Conservation (phyloP, 2,329 filamentous ascomycete species). For the Verticillium klebahnii region DNA sequence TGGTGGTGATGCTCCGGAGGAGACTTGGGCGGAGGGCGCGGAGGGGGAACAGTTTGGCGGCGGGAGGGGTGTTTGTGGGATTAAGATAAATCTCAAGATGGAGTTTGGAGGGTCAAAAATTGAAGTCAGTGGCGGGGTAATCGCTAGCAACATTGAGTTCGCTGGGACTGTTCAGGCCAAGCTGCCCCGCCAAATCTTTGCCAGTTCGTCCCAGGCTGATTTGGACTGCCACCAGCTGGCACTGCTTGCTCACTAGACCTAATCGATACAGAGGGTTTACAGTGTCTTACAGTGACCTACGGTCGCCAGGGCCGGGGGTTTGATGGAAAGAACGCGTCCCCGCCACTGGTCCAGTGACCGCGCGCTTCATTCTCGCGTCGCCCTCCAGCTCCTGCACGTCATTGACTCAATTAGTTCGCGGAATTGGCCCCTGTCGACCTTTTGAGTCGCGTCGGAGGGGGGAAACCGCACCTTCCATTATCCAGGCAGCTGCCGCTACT, state of each 20-base stretch:
- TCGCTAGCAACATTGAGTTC: not conserved
- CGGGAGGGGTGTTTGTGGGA: not conserved
- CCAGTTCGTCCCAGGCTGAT: not conserved
- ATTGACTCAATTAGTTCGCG: constrained; percentile 12
- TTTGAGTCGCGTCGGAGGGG: not conserved
- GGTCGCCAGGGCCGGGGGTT: not conserved
- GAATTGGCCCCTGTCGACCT: not conserved
- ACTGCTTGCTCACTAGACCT: not conserved
- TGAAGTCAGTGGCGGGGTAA: not conserved
- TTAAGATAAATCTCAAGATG: not conserved
- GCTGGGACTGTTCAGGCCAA: not conserved
- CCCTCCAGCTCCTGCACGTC: constrained; percentile 9
- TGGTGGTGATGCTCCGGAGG: constrained; percentile 30
- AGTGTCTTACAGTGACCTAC: not conserved
- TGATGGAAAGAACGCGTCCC: not conserved
- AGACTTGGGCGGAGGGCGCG: constrained; percentile 27
- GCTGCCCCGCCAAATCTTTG: not conserved
- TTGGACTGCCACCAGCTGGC: not conserved
- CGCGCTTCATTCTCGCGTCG: constrained; percentile 28
- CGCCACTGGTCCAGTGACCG: constrained; percentile 22
- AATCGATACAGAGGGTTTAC: not conserved
- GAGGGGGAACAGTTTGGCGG: constrained; percentile 41
- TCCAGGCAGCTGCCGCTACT: not conserved
- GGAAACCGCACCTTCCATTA: not conserved
- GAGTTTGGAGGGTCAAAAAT: not conserved